Conservation (phyloP, 306 rosid species). For the Quercus alba region DNA sequence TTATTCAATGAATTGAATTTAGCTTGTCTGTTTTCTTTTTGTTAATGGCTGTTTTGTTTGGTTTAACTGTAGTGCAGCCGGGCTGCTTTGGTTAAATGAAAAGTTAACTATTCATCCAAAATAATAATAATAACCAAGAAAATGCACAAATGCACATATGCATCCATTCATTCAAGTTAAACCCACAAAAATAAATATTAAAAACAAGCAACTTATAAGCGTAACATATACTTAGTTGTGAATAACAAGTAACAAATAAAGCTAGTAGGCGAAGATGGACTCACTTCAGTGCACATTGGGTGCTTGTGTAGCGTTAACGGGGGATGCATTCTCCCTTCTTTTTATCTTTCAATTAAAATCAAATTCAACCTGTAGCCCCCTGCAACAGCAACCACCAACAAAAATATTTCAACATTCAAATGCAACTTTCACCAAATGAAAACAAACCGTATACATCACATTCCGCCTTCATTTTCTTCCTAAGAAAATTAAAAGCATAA, state of each 20-base stretch:
- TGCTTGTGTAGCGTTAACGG: slow-evolving; percentile 91
- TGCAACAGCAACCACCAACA: slow-evolving; percentile 3
- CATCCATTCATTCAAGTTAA: neutral
- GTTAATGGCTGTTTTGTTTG: no score
- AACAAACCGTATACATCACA: neutral
- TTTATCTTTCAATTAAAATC: neutral
- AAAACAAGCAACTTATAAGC: neutral
- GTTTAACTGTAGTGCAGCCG: no score
- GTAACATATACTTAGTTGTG: neutral
- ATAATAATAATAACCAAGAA: neutral
- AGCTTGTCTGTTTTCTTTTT: no score
- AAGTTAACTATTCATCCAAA: no score
- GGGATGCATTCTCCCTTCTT: slow-evolving; percentile 66
- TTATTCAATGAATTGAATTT: no score
- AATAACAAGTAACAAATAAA: neutral
- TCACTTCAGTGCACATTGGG: slow-evolving; percentile 88
- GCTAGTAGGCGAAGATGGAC: slow-evolving; percentile 15
- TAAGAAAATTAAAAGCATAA: neutral
- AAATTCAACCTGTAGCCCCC: slow-evolving; percentile 32
- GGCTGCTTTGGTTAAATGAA: no score
- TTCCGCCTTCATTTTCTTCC: neutral
- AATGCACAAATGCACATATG: neutral
- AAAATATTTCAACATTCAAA: neutral
- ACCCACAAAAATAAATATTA: neutral
- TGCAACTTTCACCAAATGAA: neutral